Percentiles rank a stretch among this genome's conserved stretches.
phyloP scores from a whole-genome alignment of 2,329 filamentous ascomycete species.

The Dothideomycetes sp. region DNA sequence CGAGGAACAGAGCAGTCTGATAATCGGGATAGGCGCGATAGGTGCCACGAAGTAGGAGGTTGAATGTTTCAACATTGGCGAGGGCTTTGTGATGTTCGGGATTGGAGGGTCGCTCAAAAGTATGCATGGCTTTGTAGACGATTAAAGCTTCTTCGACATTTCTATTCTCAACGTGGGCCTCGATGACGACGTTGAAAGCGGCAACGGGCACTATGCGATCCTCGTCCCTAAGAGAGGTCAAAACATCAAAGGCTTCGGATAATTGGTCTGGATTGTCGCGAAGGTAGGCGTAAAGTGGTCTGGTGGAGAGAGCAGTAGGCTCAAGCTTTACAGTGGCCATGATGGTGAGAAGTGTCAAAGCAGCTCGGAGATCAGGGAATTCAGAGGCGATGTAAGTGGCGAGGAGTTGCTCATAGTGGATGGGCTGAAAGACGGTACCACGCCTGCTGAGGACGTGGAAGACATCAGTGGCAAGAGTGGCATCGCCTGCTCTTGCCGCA shows the following conservation, averaged over 20 bases:
- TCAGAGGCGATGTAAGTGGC: conserved; percentile 53
- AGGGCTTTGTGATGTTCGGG: conserved; percentile 13
- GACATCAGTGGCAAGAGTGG: conserved; percentile 57
- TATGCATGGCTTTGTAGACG: conserved; percentile 50
- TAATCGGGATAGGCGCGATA: conserved; percentile 27
- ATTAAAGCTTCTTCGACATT: conserved; percentile 42
- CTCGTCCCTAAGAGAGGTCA: conserved; percentile 44
- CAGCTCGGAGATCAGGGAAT: conserved; percentile 47
- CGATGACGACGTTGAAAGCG: conserved; percentile 41
- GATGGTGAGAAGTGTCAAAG: conserved; percentile 59
- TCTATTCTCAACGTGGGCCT: conserved; percentile 34
- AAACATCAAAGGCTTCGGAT: conserved; percentile 41
- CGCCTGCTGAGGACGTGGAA: conserved; percentile 54
- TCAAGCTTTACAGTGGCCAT: conserved; percentile 56
- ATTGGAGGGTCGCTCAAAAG: conserved; percentile 18
- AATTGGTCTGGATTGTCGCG: conserved; percentile 34
- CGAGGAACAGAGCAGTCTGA: conserved; percentile 48
- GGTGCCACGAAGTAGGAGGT: conserved; percentile 34
- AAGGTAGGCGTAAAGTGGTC: conserved; percentile 50
- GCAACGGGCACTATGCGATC: conserved; percentile 41
- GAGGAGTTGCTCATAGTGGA: conserved; percentile 73
- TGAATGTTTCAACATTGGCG: conserved; percentile 45
- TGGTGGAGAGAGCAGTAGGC: conserved; percentile 49
- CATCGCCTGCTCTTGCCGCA: conserved; percentile 58
- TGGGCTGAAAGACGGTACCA: conserved; percentile 44